These are phyloP conservation scores for Phascolomyces articulosus DNA, from an alignment of 371 early-diverging fungal genomes.

Conservation along the genomic window DNA sequence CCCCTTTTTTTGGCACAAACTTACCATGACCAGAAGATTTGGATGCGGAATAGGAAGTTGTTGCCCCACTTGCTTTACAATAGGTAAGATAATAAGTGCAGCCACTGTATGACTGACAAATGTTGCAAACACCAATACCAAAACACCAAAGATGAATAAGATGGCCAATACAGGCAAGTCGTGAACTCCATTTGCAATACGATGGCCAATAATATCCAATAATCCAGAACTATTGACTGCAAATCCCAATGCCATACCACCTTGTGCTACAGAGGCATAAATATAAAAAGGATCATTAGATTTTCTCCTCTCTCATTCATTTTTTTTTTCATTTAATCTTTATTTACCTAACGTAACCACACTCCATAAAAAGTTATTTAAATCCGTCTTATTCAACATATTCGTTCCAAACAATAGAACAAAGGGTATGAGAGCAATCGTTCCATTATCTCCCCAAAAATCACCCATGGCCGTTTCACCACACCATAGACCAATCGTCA, in stretches of 20 bases:
- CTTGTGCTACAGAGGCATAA: constrained; percentile 74
- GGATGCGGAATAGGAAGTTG: constrained; percentile 73
- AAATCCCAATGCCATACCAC: constrained; percentile 90
- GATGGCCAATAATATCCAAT: constrained; percentile 48
- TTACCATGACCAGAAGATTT: constrained; percentile 82
- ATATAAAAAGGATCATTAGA: too few relatives aligned
- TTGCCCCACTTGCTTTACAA: constrained; percentile 72
- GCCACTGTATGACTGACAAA: constrained; percentile 95
- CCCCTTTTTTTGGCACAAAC: background rate
- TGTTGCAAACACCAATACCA: constrained; percentile 79
- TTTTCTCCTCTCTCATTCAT: too few relatives aligned
- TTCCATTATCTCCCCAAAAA: constrained; percentile 89
- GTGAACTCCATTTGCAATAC: constrained; percentile 62
- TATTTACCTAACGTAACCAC: constrained; percentile 58
- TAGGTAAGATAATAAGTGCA: constrained; percentile 78
- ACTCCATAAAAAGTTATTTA: constrained; percentile 90
- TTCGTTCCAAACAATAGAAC: constrained; percentile 90
- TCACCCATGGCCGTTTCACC: constrained; percentile 66
- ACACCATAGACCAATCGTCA: constrained; percentile 90
- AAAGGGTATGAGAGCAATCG: constrained; percentile 90
- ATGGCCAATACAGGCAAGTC: constrained; percentile 65
- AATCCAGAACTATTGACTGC: constrained; percentile 37
- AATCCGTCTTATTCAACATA: constrained; percentile 90
- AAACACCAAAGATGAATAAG: constrained; percentile 61
- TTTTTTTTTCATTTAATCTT: too few relatives aligned